These are phyloP conservation scores for Ophiobolus disseminans DNA, from an alignment of 2,329 filamentous ascomycete genomes.

Conservation along the genomic window DNA sequence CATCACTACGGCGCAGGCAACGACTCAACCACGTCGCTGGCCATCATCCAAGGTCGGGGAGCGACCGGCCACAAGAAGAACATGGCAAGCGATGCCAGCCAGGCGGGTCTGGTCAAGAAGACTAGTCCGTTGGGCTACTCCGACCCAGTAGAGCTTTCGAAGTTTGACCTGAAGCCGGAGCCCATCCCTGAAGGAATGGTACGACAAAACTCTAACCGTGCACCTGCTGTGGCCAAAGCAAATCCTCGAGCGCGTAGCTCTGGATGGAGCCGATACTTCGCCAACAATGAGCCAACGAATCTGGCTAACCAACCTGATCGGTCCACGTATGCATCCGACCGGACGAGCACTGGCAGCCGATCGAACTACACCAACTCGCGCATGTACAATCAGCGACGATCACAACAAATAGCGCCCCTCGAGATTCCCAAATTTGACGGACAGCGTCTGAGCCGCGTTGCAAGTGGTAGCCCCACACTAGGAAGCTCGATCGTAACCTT, in stretches of 20 bases:
- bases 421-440: conserved; percentile 61
- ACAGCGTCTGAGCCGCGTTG: conserved; percentile 70
- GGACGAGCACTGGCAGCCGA: conserved; percentile 48
- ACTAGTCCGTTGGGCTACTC: conserved; percentile 50
- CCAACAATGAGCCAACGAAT: conserved; percentile 68
- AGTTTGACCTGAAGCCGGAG: conserved; percentile 51
- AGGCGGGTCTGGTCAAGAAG: conserved; percentile 67
- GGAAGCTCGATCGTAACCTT: conserved; percentile 61
- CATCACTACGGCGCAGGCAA: conserved; percentile 43
- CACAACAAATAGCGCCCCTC: conserved; percentile 74
- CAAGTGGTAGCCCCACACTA: conserved; percentile 73
- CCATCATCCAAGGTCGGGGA: conserved; percentile 63
- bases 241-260: conserved; percentile 61
- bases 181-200: conserved; percentile 39
- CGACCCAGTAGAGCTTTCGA: conserved; percentile 53
- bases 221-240: conserved; percentile 23
- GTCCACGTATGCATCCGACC: conserved; percentile 48
- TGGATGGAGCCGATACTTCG: conserved; percentile 81
- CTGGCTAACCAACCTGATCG: conserved; percentile 63
- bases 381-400: conserved; percentile 65
- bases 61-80: conserved; percentile 56
- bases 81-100: conserved; percentile 66
- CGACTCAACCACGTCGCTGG: conserved; percentile 52
- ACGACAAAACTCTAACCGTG: conserved; percentile 46
- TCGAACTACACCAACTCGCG: conserved; percentile 60